Evolutionary conservation across 2,329 filamentous ascomycete genomes (phyloP).

Genomic region (Xylaria hypoxylon): DNA sequence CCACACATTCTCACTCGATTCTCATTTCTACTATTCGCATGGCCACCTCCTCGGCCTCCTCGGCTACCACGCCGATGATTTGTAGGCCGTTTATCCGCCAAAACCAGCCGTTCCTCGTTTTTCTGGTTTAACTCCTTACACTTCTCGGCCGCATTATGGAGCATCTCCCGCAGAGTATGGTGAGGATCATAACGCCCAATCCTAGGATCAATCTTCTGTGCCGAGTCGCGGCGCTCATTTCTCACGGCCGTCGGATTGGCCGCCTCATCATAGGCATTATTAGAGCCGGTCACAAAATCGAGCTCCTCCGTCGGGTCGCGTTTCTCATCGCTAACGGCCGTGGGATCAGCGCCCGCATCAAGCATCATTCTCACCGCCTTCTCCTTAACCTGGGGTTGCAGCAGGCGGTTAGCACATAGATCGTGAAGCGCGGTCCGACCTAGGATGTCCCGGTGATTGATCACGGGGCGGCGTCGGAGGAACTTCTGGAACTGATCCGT

Average conservation of each 20-base stretch:
- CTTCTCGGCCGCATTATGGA: background rate
- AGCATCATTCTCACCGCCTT: constrained; percentile 27
- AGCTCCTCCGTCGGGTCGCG: background rate
- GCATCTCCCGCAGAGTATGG: background rate
- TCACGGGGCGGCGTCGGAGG: background rate
- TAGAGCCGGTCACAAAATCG: no score
- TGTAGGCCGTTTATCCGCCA: background rate
- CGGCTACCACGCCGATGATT: background rate
- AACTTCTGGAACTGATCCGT: constrained; percentile 18
- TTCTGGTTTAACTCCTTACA: background rate
- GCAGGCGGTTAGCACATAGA: constrained; percentile 8
- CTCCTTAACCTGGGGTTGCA: constrained; percentile 9
- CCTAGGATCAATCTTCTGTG: background rate
- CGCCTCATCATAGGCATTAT: constrained; percentile 18
- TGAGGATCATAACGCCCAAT: background rate
- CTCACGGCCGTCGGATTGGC: constrained; percentile 19
- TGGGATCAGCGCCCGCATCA: constrained; percentile 22
- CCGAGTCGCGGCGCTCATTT: no score
- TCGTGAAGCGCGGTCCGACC: constrained; percentile 33
- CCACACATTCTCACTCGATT: no score
- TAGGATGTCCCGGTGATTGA: constrained; percentile 20
- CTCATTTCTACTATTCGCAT: background rate
- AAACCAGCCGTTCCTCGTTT: background rate
- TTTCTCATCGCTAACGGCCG: background rate
- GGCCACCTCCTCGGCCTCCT: background rate